Evolutionary conservation across 1,139 yeast genomes (phyloP).

Genomic region (Pneumocystis carinii): DNA sequence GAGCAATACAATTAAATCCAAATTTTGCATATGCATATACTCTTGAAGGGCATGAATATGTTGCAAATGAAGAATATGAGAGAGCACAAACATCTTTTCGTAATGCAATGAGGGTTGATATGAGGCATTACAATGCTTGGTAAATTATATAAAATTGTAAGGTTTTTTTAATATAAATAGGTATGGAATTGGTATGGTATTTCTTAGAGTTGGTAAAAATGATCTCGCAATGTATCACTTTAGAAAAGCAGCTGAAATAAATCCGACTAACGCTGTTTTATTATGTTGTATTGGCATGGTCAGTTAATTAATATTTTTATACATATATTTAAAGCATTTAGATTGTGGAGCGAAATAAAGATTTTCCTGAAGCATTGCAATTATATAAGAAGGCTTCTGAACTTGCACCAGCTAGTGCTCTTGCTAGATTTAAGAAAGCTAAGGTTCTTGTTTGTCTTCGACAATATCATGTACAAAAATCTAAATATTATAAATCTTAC

Average conservation of each 20-base stretch:
- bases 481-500: neutral
- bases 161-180: neutral
- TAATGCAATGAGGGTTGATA: constrained; percentile 58
- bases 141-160: neutral
- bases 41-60: constrained; percentile 82
- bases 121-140: constrained; percentile 83
- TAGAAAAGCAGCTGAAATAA: constrained; percentile 71
- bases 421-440: constrained; percentile 81
- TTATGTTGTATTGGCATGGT: constrained; percentile 90
- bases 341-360: constrained; percentile 57
- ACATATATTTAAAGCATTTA: neutral
- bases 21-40: constrained; percentile 79
- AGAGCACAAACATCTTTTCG: constrained; percentile 77
- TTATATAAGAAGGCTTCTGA: constrained; percentile 76
- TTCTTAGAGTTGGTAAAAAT: constrained; percentile 70
- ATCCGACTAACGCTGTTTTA: constrained; percentile 79
- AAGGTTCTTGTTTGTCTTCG: constrained; percentile 62
- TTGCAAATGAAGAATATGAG: constrained; percentile 79
- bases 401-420: constrained; percentile 70
- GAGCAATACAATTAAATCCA: constrained; percentile 60
- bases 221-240: constrained; percentile 77
- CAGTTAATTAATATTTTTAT: neutral
- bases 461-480: constrained; percentile 28
- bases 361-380: constrained; percentile 55
- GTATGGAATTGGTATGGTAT: constrained; percentile 92